Percentiles rank a stretch among this genome's conserved stretches.
Evolutionary conservation across 1,139 yeast species (phyloP).

Genomic region (Hanseniaspora uvarum): DNA sequence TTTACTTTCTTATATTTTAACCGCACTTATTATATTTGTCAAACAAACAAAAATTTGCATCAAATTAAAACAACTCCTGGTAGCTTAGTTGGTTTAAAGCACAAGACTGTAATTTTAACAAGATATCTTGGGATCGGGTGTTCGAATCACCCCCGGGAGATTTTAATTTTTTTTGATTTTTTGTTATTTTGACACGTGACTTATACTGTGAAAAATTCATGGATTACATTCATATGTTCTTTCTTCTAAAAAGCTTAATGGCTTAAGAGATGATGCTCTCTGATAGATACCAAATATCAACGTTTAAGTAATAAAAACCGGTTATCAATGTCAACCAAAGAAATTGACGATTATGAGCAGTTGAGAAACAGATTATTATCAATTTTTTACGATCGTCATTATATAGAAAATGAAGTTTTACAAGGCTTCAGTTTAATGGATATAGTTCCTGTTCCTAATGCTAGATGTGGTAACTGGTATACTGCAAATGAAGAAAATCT

Average conservation of each 20-base stretch:
- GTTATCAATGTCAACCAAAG: no score
- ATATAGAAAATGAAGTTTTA: slow-evolving; percentile 32
- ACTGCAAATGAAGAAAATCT: slow-evolving; percentile 37
- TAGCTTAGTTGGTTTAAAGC: slow-evolving; percentile 26
- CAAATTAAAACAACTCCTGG: slow-evolving; percentile 20
- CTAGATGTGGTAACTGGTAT: slow-evolving; percentile 85
- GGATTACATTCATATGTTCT: neutral
- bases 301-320: no score
- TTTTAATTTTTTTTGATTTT: slow-evolving; percentile 9
- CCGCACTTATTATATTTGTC: no score
- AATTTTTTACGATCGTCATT: slow-evolving; percentile 49
- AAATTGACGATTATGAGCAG: neutral
- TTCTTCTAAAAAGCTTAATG: neutral
- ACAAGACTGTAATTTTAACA: slow-evolving; percentile 23
- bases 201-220: no score
- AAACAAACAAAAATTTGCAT: no score
- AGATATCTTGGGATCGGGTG: slow-evolving; percentile 24
- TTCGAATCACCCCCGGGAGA: slow-evolving; percentile 25
- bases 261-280: no score
- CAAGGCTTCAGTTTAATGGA: slow-evolving; percentile 33
- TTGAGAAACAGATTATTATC: slow-evolving; percentile 45
- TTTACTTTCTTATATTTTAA: no score
- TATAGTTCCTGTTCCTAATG: slow-evolving; percentile 46
- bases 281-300: no score
- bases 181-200: neutral